Percentiles rank a stretch among this genome's conserved stretches.
Conservation (phyloP, 805 yeast species). For the Candida qinlingensis region DNA sequence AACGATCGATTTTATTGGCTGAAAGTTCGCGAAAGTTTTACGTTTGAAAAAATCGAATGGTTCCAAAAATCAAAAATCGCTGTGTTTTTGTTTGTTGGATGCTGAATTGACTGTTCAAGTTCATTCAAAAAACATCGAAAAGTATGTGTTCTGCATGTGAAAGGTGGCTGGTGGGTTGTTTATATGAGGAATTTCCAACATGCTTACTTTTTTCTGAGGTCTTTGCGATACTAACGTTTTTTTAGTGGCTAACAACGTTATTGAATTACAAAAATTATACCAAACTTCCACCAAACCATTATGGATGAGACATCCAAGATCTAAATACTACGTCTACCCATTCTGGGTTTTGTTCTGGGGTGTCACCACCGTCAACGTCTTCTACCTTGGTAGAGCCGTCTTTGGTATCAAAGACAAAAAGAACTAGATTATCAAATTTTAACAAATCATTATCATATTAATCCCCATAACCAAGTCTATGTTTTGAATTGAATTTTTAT, state of each 20-base stretch:
- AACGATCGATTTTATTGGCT: constrained; percentile 6
- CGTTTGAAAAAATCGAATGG: constrained; percentile 3
- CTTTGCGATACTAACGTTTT: constrained; percentile 13
- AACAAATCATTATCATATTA: neutral
- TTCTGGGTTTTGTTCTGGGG: constrained; percentile 28
- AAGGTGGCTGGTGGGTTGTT: neutral
- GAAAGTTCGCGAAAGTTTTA: constrained; percentile 1
- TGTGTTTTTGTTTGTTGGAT: neutral
- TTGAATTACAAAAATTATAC: constrained; percentile 54
- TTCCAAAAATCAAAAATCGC: neutral
- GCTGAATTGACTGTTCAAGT: neutral
- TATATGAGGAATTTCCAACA: too few relatives aligned
- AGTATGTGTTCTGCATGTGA: neutral
- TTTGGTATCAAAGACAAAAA: constrained; percentile 53
- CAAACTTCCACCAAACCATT: constrained; percentile 53
- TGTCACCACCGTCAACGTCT: constrained; percentile 21
- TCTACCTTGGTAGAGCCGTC: constrained; percentile 58
- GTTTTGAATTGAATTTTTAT: too few relatives aligned
- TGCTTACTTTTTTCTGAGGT: too few relatives aligned
- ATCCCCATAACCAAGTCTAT: neutral
- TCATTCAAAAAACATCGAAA: neutral
- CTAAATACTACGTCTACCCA: constrained; percentile 28
- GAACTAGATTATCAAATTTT: constrained; percentile 1
- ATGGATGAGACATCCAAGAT: constrained; percentile 45
- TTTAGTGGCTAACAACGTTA: constrained; percentile 37